Conservation (phyloP, 2,329 filamentous ascomycete genomes). For the Sporothrix inflata region DNA sequence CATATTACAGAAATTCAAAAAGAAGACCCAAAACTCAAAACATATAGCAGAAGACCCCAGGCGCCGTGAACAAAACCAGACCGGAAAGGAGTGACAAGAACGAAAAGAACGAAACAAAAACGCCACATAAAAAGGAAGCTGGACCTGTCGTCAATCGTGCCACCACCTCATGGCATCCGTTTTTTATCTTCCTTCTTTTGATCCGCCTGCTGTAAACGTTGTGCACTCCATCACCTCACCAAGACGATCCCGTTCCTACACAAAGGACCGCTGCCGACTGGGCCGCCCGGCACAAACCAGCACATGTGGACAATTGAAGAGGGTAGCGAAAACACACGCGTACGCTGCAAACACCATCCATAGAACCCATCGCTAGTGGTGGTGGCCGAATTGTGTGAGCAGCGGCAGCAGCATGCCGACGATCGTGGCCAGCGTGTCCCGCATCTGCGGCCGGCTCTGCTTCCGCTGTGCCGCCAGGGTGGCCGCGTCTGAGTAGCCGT, state of each 20-base stretch:
- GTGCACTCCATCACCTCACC: background rate
- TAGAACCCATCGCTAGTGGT: constrained; percentile 51
- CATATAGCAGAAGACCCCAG: background rate
- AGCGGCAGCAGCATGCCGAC: constrained; percentile 78
- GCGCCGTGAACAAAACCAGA: constrained; percentile 1
- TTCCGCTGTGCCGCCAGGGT: constrained; percentile 50
- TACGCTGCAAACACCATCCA: background rate
- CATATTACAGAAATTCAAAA: background rate
- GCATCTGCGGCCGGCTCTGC: constrained; percentile 61
- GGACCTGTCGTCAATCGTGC: background rate
- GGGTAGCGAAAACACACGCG: background rate
- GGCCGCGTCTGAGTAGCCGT: constrained; percentile 59
- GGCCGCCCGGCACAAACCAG: background rate
- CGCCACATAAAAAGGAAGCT: background rate
- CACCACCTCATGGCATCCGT: background rate
- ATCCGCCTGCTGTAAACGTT: background rate
- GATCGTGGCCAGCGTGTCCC: constrained; percentile 71
- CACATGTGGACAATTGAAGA: background rate
- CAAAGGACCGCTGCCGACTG: background rate
- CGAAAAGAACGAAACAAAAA: background rate
- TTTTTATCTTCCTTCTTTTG: background rate
- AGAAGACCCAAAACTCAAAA: background rate
- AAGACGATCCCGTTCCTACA: background rate
- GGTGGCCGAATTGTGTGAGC: constrained; percentile 76
- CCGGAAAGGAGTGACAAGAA: background rate